Percentiles rank a stretch among this genome's conserved stretches.
These are phyloP conservation scores for Cladobotryum protrusum DNA, from an alignment of 2,329 filamentous ascomycete species.

Conservation along the genomic window DNA sequence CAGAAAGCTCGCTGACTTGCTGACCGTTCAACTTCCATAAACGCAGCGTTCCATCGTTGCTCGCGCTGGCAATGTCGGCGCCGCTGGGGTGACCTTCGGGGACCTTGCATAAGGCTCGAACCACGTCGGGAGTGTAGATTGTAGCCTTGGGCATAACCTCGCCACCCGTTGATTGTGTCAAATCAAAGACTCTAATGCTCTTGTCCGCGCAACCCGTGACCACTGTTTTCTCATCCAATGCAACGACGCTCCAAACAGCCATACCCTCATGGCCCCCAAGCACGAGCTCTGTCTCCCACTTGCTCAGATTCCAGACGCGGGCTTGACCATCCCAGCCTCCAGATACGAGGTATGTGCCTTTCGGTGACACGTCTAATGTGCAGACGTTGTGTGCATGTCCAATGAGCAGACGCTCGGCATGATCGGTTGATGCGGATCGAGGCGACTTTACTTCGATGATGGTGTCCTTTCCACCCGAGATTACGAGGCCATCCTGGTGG, in stretches of 20 bases:
- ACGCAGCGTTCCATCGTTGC: constrained; percentile 84
- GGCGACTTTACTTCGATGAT: constrained; percentile 86
- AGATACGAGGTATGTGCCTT: constrained; percentile 71
- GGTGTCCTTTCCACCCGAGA: constrained; percentile 85
- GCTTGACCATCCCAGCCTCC: constrained; percentile 91
- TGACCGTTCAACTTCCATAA: constrained; percentile 79
- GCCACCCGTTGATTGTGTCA: constrained; percentile 53
- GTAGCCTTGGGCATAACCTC: constrained; percentile 47
- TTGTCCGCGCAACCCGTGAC: constrained; percentile 93
- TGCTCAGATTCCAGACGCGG: constrained; percentile 77
- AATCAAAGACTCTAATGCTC: constrained; percentile 75
- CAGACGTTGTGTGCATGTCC: constrained; percentile 88
- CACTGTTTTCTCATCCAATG: constrained; percentile 71
- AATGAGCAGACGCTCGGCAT: constrained; percentile 78
- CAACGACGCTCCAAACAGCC: constrained; percentile 87
- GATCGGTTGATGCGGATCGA: constrained; percentile 58
- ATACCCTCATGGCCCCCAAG: constrained; percentile 68
- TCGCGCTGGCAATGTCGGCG: constrained; percentile 89
- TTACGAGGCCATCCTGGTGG: constrained; percentile 71
- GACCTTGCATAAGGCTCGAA: constrained; percentile 83
- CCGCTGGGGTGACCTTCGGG: constrained; percentile 68
- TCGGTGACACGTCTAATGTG: constrained; percentile 69
- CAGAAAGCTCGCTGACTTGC: constrained; percentile 69
- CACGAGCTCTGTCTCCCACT: constrained; percentile 70
- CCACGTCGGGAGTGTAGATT: constrained; percentile 68